Base-by-base conservation (phyloP, 768 basidiomycete species). In the Hygrophoropsis aurantiaca region DNA sequence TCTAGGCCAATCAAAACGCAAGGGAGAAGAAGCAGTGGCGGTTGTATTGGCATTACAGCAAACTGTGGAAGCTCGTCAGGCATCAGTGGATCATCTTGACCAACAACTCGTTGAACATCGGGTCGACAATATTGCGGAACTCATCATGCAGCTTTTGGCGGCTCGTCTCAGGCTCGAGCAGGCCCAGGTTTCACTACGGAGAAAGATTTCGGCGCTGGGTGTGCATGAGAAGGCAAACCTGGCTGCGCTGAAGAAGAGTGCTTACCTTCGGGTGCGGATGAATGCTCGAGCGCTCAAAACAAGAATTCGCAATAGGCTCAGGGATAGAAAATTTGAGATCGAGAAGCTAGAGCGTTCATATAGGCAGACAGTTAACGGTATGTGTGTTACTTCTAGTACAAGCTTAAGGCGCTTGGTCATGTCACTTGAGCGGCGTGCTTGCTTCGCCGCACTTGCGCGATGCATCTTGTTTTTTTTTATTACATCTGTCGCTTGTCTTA, bases 261-360 rank as follows among this genome's bases (percentile, higher is more conserved):
- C 56, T 15, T 61, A 46, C 37, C 38, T 63, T 23, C 23, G 44
- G 5, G 19, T 51, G 15, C 53, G 51, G 1, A 49, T 65, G 49
- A 58, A 62, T 51, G 58, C 59, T 4, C 42, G 37, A 5, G 59
- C 57, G 6, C 13, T 64, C n/a, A 68, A 68, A 44, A 38, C 46
- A 8, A 32, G 56, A 5, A 46, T 66, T 1, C 51, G 54, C 0
- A 53, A 63, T 20, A 39, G 40, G 3, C 41, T 66, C 4, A 45
- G 54, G 3, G 40, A 55, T 11, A 41, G 52, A 3, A 68, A 66
- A 46, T 68, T 64, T 56, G 64, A 67, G 45, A 21, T 60, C 19
- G 58, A 65, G 8, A 30, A 46, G 11, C 25, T 62, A 0, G 54
- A 67, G 46, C 34, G 58, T 42, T 25, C 9, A 30, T 38, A 21